Evolutionary conservation across 306 rosid genomes (phyloP).

Genomic region (Calophaca sinica): DNA sequence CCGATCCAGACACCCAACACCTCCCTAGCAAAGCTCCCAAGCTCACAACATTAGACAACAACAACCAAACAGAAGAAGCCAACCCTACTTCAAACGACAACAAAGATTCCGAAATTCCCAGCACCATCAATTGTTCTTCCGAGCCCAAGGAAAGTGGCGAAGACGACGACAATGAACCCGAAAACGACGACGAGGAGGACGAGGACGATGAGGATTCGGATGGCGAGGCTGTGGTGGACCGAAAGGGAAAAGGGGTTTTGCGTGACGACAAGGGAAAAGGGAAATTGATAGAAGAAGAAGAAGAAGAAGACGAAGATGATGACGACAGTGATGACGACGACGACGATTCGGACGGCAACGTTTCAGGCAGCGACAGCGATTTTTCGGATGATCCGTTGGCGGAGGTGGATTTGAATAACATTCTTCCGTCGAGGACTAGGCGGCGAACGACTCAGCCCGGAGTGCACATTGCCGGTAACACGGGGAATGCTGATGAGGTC

Average conservation of each 20-base stretch:
- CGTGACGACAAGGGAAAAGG: constrained; percentile 86
- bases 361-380: constrained; percentile 69
- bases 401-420: constrained; percentile 92
- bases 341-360: constrained; percentile 63
- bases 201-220: constrained; percentile 45
- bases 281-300: constrained; percentile 70
- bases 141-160: constrained; percentile 39
- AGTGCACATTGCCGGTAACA: constrained; percentile 63
- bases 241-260: constrained; percentile 77
- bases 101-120: constrained; percentile 21
- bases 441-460: constrained; percentile 69
- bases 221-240: constrained; percentile 57
- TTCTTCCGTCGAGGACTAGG: constrained; percentile 92
- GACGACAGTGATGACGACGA: constrained; percentile 40
- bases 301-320: constrained; percentile 38
- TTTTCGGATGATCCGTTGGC: constrained; percentile 87
- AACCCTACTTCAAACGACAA: neutral
- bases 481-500: constrained; percentile 44
- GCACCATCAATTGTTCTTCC: constrained; percentile 40
- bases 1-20: constrained; percentile 54
- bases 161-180: constrained; percentile 40
- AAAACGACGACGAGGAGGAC: neutral
- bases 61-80: constrained; percentile 11
- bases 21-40: constrained; percentile 60
- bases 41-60: constrained; percentile 42